These are phyloP conservation scores for Penicillium ucsense DNA, from an alignment of 495 filamentous ascomycete species.

Conservation along the genomic window DNA sequence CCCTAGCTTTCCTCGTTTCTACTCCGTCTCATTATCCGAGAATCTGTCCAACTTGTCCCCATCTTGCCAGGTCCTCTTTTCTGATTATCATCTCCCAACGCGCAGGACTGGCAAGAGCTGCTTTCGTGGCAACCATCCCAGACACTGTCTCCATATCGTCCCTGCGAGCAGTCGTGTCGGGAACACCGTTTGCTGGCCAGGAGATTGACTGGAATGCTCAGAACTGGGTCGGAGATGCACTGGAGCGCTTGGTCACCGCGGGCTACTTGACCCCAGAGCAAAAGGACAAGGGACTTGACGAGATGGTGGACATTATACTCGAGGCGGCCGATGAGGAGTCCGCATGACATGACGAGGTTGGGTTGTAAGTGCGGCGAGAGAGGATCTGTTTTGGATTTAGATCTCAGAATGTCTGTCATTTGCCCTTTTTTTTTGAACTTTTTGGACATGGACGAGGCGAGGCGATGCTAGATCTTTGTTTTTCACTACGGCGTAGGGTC, in stretches of 20 bases:
- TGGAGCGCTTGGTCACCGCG: slow-evolving; percentile 7
- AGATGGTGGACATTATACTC: slow-evolving; percentile 16
- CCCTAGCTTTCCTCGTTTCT: too few relatives aligned
- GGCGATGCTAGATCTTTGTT: too few relatives aligned
- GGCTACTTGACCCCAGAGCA: slow-evolving; percentile 7
- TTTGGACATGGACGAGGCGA: too few relatives aligned
- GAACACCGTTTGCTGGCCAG: slow-evolving; percentile 2
- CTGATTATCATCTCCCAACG: neutral
- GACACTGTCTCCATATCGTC: neutral
- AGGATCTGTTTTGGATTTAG: too few relatives aligned
- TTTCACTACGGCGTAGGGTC: too few relatives aligned
- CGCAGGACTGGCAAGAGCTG: slow-evolving; percentile 7
- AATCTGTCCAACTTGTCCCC: too few relatives aligned
- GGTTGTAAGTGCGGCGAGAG: too few relatives aligned
- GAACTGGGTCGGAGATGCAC: slow-evolving; percentile 19
- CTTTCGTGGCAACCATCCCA: slow-evolving; percentile 3
- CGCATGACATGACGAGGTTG: too few relatives aligned
- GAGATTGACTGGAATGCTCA: slow-evolving; percentile 19
- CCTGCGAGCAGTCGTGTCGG: slow-evolving; percentile 1
- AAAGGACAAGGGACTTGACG: slow-evolving; percentile 10
- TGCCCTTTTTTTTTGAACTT: too few relatives aligned
- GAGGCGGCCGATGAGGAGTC: slow-evolving; percentile 16
- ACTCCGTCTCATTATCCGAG: too few relatives aligned
- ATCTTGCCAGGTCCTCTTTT: neutral
- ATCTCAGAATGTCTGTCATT: too few relatives aligned